These are phyloP conservation scores for Botryotinia convoluta DNA, from an alignment of 2,329 filamentous ascomycete genomes.

Conservation along the genomic window DNA sequence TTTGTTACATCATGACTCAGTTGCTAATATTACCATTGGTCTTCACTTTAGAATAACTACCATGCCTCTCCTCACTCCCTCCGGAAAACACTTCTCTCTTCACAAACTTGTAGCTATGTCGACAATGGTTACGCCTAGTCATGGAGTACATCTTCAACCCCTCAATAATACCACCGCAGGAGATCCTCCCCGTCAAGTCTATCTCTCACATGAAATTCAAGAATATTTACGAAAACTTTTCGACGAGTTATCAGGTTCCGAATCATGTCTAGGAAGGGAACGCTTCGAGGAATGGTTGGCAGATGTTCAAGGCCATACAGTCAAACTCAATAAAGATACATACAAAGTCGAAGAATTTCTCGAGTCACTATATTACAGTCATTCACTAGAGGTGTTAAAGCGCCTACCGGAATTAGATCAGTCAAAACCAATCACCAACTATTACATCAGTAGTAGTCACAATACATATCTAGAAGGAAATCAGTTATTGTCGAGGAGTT, in stretches of 20 bases:
- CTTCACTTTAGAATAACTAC: constrained; percentile 16
- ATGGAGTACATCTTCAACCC: constrained; percentile 29
- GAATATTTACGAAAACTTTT: constrained; percentile 50
- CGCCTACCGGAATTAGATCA: constrained; percentile 33
- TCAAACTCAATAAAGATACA: constrained; percentile 31
- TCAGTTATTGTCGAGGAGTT: constrained; percentile 73
- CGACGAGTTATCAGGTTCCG: constrained; percentile 42
- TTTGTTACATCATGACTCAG: not conserved
- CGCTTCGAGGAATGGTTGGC: constrained; percentile 51
- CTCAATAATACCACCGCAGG: constrained; percentile 20
- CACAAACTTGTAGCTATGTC: constrained; percentile 40
- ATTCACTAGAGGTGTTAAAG: constrained; percentile 34
- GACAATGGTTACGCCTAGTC: constrained; percentile 35
- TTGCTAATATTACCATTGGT: constrained; percentile 11
- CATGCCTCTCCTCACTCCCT: constrained; percentile 31
- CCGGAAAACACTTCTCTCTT: constrained; percentile 37
- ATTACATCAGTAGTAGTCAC: constrained; percentile 93
- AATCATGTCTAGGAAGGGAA: constrained; percentile 40
- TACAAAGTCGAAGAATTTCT: constrained; percentile 39
- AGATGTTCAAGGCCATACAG: constrained; percentile 43
- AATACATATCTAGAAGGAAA: constrained; percentile 91
- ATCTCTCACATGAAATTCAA: constrained; percentile 50
- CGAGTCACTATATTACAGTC: constrained; percentile 33
- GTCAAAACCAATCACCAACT: constrained; percentile 53
- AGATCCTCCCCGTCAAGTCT: constrained; percentile 35